Evolutionary conservation across 192 early-diverging fungal genomes (phyloP), one percentile per base, ranked within the genome.

Genomic region (Umbelopsis sp.): DNA sequence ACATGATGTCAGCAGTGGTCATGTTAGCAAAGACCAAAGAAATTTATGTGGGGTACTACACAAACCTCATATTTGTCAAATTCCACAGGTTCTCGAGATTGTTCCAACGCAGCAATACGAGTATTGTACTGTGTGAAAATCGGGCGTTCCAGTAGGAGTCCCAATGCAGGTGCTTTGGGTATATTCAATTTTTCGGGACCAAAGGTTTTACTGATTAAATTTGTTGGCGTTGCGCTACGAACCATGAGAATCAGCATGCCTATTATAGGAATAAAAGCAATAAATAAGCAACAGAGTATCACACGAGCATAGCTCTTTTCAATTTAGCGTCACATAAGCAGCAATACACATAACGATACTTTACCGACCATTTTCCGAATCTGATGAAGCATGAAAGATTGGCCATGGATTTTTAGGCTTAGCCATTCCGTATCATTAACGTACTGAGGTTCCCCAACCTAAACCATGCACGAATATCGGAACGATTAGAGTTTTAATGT

Each of bases 331-430:
- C 8, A 13, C 15, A 37, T 13, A 47, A 41, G 37, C 37, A 41
- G 10, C 5, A 41, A 41, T 41, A 41, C 37, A 41, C 5, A 41
- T 9, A 10, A 41, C 37, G 37, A 41, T 41, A 41, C 37, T 9
- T 79, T 74, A 83, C 96, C 94, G 70, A 99, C 93, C 98, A 99
- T 99, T 75, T 98, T 98, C 45, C 98, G 91, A 73, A 99, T 99
- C 83, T 99, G 98, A 82, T 99, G 97, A 37, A 99, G 83, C 96
- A 99, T 98, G 71, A 99, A 99, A 46, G 92, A 91, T 79, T 98
- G 96, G 4, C 98, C 98, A 71, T 92, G 86, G 27, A 99, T 90
- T 73, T 95, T 97, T 30, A 97, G 77, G 35, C 90, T 91, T 25
- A 99, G 74, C 98, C 97, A 98, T 76, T 99, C 96, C 25, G 84